Evolutionary conservation across 371 early-diverging fungal genomes (phyloP), one percentile per base, ranked within the genome.

Genomic region (Syncephalastrum monosporum): DNA sequence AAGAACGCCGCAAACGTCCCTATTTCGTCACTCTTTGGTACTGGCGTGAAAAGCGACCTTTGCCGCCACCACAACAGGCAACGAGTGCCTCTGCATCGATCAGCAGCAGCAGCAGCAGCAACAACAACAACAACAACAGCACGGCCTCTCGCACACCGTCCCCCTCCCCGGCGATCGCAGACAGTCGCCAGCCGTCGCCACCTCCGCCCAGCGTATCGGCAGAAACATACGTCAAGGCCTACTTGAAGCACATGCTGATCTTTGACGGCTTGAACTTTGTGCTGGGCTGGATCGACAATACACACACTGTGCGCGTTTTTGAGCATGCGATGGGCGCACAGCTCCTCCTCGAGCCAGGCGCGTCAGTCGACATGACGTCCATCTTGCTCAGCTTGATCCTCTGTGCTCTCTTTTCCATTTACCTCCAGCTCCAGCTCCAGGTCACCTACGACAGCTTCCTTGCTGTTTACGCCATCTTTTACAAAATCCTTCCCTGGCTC

Each of bases 381-480:
- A 44, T 71, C 10, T 7, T 56, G 8, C 38, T 59, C 3, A 71
- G 75, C 42, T 51, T 63, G 15, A 17, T 33, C 0, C 46, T 65
- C 23, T 68, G 66, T 42, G 57, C 56, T 29, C 25, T 68, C 12
- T 74, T 74, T 24, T 66, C 65, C 23, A 63, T 74, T 5, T 71
- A 74, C 50, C 49, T 75, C 23, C 75, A 75, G 55, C 48, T 63
- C 10, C 71, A 71, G 33, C 42, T 75, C 17, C 69, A 75, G 17
- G 47, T 69, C 1, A 69, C 72, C 0, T 75, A 65, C 29, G 69
- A 71, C 47, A 47, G 27, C 12, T 55, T 62, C 4, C 51, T 69
- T 45, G 42, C 69, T 1, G 10, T 17, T 0, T 71, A 49, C 53
- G 55, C 63, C 2, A 6, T 46, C 2, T 29, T 61, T 7, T 65